Evolutionary conservation across 768 basidiomycete genomes (phyloP), one percentile per base, ranked within the genome.

Genomic region (Tremella mesenterica): DNA sequence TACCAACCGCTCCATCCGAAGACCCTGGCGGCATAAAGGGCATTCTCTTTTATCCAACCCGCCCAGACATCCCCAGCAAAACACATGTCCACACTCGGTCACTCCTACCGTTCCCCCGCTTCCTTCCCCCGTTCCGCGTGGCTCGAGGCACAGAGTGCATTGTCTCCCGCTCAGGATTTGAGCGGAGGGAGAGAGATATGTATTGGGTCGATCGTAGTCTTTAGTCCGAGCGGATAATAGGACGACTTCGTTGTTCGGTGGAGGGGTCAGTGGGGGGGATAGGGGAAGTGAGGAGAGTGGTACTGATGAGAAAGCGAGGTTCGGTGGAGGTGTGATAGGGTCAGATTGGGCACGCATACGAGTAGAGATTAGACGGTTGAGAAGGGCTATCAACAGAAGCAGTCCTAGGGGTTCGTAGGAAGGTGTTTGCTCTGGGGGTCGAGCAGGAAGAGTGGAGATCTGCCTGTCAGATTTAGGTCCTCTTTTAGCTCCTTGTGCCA

Each of bases 81-180:
- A 74, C 12, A 72, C 61, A 63, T 74, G 73, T 1, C 73, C 73
- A 41, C 73, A 74, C 47, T 73, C 72, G 4, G 72, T 73, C 23
- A 72, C 68, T 4, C 66, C 65, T 0, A 63, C 64, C 1, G 70
- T 70, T 2, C 71, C 71, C 1, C 69, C 71, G 50, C 60, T 66
- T 2, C 67, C 71, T 28, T 67, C 57, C 2, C 61, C 61, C 1
- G 65, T 63, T 5, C 71, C 71, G 23, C 71, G 50, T 5, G 67
- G 63, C 31, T 69, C 60, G 3, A 73, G 59, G 55, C 71, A 73
- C 1, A 73, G 57, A 3, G 71, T 69, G 51, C 71, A 73, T 48
- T 69, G 69, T 53, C 67, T 34, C 20, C 65, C 64, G 2, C 64
- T 55, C 18, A 65, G 27, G 0, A 46, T 47, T 2, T 60, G 53